phyloP scores from a whole-genome alignment of 805 yeast species.

The Kazachstania taianensis region DNA sequence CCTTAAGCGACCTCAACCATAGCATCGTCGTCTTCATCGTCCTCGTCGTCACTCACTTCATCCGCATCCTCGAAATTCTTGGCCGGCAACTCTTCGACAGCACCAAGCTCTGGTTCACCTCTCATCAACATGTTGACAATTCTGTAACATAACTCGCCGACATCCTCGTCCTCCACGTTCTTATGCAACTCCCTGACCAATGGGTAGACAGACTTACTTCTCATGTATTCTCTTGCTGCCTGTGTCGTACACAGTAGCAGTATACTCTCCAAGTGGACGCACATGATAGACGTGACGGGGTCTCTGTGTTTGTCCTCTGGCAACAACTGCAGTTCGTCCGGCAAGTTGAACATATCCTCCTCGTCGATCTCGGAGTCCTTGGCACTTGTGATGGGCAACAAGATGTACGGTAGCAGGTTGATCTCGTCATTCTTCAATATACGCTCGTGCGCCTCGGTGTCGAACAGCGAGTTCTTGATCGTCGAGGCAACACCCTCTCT shows the following conservation, averaged over 20 bases:
- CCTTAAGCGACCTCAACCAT: constrained; percentile 30
- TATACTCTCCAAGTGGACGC: constrained; percentile 69
- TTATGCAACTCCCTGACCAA: constrained; percentile 79
- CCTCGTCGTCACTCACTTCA: constrained; percentile 21
- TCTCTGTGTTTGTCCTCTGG: constrained; percentile 73
- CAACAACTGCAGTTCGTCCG: constrained; percentile 76
- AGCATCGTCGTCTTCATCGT: constrained; percentile 17
- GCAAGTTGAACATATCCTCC: constrained; percentile 79
- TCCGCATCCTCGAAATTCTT: constrained; percentile 43
- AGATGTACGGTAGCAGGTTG: constrained; percentile 69
- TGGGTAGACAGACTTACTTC: constrained; percentile 79
- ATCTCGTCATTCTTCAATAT: constrained; percentile 52
- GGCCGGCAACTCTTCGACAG: constrained; percentile 37
- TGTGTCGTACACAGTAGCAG: constrained; percentile 70
- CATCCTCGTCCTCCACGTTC: constrained; percentile 35
- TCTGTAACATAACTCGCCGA: constrained; percentile 68
- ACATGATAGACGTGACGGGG: constrained; percentile 51
- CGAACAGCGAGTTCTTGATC: constrained; percentile 81
- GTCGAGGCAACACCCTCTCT: constrained; percentile 91
- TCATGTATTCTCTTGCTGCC: constrained; percentile 60
- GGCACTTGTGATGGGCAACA: constrained; percentile 74
- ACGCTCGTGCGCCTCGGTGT: constrained; percentile 52
- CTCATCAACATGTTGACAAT: constrained; percentile 86
- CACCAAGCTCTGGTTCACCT: constrained; percentile 54
- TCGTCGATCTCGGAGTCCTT: constrained; percentile 59